A percentile compares a stretch with the other conserved stretches of the same genome.
These are phyloP conservation scores for Metschnikowia lachancei DNA, from an alignment of 805 yeast genomes.

Conservation along the genomic window DNA sequence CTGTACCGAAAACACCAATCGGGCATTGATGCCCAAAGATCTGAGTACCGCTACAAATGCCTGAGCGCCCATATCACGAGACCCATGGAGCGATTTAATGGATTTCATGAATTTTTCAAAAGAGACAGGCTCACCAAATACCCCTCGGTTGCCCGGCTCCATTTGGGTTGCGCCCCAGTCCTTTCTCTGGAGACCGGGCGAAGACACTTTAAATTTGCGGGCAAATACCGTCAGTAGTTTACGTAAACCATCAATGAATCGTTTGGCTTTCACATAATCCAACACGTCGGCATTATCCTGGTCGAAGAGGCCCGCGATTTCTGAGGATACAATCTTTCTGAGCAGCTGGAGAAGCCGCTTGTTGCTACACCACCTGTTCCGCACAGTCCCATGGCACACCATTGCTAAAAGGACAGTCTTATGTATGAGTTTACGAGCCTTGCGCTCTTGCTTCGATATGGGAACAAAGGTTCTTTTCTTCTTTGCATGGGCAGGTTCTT, in stretches of 20 bases:
- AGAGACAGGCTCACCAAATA: slow-evolving; percentile 25
- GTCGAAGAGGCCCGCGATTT: slow-evolving; percentile 45
- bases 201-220: slow-evolving; percentile 48
- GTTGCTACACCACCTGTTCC: slow-evolving; percentile 76
- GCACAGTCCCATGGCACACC: slow-evolving; percentile 61
- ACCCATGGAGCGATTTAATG: slow-evolving; percentile 55
- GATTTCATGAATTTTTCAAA: slow-evolving; percentile 43
- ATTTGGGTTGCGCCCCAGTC: slow-evolving; percentile 33
- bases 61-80: slow-evolving; percentile 77
- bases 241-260: slow-evolving; percentile 73
- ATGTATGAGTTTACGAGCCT: slow-evolving; percentile 53
- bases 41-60: slow-evolving; percentile 80
- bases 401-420: slow-evolving; percentile 55
- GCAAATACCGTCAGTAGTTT: slow-evolving; percentile 64
- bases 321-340: slow-evolving; percentile 46
- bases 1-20: slow-evolving; percentile 81
- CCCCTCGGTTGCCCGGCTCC: background rate
- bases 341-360: slow-evolving; percentile 39
- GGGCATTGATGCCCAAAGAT: slow-evolving; percentile 64
- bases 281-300: slow-evolving; percentile 17
- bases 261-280: slow-evolving; percentile 51
- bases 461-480: slow-evolving; percentile 30
- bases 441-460: slow-evolving; percentile 55
- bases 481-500: slow-evolving; percentile 15
- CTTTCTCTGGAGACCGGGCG: slow-evolving; percentile 35